Conservation (phyloP, 768 basidiomycete species). For the Mycena maculata region DNA sequence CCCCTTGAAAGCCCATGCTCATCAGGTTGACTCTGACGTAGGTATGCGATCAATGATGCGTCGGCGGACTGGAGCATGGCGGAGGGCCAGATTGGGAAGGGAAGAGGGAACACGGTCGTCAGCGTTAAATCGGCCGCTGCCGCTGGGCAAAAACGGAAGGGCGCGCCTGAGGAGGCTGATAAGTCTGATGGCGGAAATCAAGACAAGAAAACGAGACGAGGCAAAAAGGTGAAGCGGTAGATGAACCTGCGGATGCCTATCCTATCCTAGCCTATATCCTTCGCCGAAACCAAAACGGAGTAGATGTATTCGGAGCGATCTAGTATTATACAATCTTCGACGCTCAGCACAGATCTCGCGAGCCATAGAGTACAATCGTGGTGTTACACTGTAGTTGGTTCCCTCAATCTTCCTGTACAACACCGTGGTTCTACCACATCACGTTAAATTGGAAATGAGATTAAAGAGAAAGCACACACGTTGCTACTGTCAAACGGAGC, state of each 20-base stretch:
- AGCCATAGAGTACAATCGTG: slow-evolving; percentile 12
- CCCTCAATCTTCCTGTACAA: slow-evolving; percentile 27
- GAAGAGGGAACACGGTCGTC: slow-evolving; percentile 72
- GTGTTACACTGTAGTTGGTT: slow-evolving; percentile 18
- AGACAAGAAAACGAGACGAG: slow-evolving; percentile 59
- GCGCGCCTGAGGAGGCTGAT: slow-evolving; percentile 51
- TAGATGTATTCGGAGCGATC: slow-evolving; percentile 1
- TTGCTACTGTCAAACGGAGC: slow-evolving; percentile 51
- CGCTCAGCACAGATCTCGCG: background rate
- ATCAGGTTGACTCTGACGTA: slow-evolving; percentile 45
- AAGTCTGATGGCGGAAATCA: slow-evolving; percentile 46
- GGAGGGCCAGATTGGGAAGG: slow-evolving; percentile 71
- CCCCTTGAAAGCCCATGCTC: slow-evolving; percentile 24
- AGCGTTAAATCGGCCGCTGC: slow-evolving; percentile 70
- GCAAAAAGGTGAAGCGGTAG: slow-evolving; percentile 60
- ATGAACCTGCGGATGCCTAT: too few relatives aligned
- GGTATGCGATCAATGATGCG: slow-evolving; percentile 80
- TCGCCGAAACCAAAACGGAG: background rate
- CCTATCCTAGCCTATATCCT: background rate
- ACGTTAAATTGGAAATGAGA: background rate
- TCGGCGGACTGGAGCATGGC: slow-evolving; percentile 81
- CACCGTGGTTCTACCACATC: background rate
- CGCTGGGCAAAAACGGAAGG: slow-evolving; percentile 70
- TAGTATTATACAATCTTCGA: background rate
- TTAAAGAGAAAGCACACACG: background rate